These are phyloP conservation scores for Penicillium sp. DNA, from an alignment of 2,329 filamentous ascomycete species.

Conservation along the genomic window DNA sequence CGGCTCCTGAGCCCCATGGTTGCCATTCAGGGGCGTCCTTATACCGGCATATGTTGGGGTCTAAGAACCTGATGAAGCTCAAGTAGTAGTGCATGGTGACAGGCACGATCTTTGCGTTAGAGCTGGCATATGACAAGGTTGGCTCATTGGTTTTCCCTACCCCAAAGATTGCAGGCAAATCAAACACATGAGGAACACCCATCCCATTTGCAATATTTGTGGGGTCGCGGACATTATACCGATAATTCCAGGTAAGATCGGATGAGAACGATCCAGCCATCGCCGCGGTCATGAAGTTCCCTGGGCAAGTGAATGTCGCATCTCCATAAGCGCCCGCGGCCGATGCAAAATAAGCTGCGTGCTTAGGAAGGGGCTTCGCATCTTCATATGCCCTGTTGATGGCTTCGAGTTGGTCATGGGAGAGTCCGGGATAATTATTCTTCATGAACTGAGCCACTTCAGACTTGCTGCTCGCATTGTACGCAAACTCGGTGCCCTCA, in stretches of 20 bases:
- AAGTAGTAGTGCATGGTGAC: slow-evolving; percentile 23
- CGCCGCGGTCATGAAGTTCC: slow-evolving; percentile 34
- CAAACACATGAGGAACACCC: slow-evolving; percentile 34
- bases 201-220: slow-evolving; percentile 29
- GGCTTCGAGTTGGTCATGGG: slow-evolving; percentile 37
- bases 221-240: slow-evolving; percentile 40
- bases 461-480: slow-evolving; percentile 38
- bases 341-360: slow-evolving; percentile 32
- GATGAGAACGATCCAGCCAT: slow-evolving; percentile 21
- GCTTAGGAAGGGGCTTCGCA: slow-evolving; percentile 23
- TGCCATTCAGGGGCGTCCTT: slow-evolving; percentile 15
- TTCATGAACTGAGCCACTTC: slow-evolving; percentile 48
- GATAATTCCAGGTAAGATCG: slow-evolving; percentile 39
- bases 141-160: slow-evolving; percentile 11
- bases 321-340: slow-evolving; percentile 38
- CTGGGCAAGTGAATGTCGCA: slow-evolving; percentile 43
- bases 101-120: slow-evolving; percentile 19
- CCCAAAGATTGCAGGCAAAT: slow-evolving; percentile 24
- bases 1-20: slow-evolving; percentile 11
- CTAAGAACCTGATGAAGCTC: slow-evolving; percentile 18
- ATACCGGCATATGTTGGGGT: slow-evolving; percentile 18
- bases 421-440: slow-evolving; percentile 50
- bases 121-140: slow-evolving; percentile 25
- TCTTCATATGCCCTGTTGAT: slow-evolving; percentile 49
- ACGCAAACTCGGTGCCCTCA: slow-evolving; percentile 40